Evolutionary conservation across 2,329 filamentous ascomycete species (phyloP).

Genomic region (Tolypocladium ovalisporum): DNA sequence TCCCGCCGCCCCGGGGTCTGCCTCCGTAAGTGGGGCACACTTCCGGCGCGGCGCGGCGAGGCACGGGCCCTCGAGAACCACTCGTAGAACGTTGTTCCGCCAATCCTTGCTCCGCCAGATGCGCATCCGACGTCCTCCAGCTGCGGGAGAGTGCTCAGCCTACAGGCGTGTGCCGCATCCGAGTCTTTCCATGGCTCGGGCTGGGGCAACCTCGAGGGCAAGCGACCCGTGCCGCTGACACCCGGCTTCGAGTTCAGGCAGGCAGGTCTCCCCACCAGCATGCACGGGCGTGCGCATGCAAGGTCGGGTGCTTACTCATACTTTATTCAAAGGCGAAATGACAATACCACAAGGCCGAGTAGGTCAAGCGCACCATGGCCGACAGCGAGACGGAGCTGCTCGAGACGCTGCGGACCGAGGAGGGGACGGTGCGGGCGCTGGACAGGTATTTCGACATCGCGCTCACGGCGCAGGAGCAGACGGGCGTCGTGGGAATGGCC

Average conservation of each 20-base stretch:
- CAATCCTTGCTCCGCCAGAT: no score
- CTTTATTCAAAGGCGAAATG: no score
- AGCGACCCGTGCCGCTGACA: neutral
- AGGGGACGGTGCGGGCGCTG: constrained; percentile 35
- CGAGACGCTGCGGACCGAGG: constrained; percentile 32
- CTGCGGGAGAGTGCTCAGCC: no score
- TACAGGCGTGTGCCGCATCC: no score
- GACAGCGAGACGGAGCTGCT: constrained; percentile 23
- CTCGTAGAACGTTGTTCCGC: no score
- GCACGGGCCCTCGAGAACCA: no score
- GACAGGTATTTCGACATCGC: constrained; percentile 37
- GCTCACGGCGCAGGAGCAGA: constrained; percentile 32
- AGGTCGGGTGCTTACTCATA: constrained; percentile 36
- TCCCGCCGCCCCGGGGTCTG: no score
- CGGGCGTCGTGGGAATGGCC: constrained; percentile 31
- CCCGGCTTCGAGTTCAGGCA: constrained; percentile 12
- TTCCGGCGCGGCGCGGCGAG: no score
- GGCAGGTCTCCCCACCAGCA: constrained; percentile 32
- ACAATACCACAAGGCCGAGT: no score
- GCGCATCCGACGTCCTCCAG: no score
- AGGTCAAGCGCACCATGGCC: constrained; percentile 30
- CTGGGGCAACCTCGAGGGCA: constrained; percentile 31
- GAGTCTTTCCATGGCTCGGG: no score
- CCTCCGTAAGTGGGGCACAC: no score
- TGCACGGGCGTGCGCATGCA: constrained; percentile 39